Evolutionary conservation across 805 yeast genomes (phyloP), one percentile per base, ranked within the genome.

Genomic region (Saturnispora besseyi): DNA sequence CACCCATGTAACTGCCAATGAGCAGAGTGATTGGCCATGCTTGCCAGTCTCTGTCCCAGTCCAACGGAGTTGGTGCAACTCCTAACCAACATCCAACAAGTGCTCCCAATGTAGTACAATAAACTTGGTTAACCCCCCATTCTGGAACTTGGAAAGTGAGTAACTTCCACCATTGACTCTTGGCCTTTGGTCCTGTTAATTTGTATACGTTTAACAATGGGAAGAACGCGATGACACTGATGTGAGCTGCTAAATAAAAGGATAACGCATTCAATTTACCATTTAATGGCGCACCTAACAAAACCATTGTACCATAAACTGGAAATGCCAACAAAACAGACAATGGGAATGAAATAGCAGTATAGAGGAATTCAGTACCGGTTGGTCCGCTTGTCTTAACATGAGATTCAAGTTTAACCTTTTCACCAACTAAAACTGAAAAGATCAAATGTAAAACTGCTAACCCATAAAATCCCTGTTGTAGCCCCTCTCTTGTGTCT

Each of bases 1-100:
- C 77, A n/a, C 96, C 97, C 0, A 72, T 31, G 59, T 87, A 87
- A 0, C 81, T 81, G 2, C 98, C 97, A 8, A 77, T 73, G 12
- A 91, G 70, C 41, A 91, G 73, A 0, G 98, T 91, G 48, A 88
- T 78, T 6, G 99, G 99, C 95, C 96, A 91, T 48, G 73, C 76
- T 66, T 91, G 99, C 99, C 99, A 91, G 26, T 84, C 87, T 59
- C 98, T 75, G 63, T 91, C 99, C 99, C 99, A 91, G 65, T 91
- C 99, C 52, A 93, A 72, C 0, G 98, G 97, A 51, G 93, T 89
- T 1, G 96, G 98, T 34, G 87, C 65, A 3, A 91, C 96, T 13
- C 98, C 97, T 1, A 88, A 56, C 98, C 98, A 91, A 6, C 90
- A 80, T 1, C 96, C 96, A 10, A 84, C 37, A 37, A 72, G 55